phyloP scores from a whole-genome alignment of 192 early-diverging fungal genomes.

The Diversispora eburnea region DNA sequence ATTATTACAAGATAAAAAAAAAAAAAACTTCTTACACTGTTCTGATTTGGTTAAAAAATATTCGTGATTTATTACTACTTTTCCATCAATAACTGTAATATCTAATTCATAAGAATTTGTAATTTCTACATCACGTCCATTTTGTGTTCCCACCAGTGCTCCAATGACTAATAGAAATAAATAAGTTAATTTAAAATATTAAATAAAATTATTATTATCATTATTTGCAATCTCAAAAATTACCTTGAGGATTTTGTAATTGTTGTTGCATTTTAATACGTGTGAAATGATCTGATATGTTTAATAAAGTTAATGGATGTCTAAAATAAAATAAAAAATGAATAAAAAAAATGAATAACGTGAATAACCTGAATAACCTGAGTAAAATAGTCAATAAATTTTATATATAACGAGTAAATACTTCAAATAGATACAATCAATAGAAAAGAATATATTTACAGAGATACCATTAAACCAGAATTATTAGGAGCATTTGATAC shows the following conservation, averaged over 20 bases:
- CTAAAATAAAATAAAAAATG: conserved; percentile 45
- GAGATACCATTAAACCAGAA: conserved; percentile 49
- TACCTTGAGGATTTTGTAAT: conserved; percentile 16
- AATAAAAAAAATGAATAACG: background rate
- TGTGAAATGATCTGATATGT: conserved; percentile 85
- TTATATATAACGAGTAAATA: background rate
- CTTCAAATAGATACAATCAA: background rate
- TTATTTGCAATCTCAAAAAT: background rate
- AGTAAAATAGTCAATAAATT: background rate
- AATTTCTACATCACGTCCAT: conserved; percentile 78
- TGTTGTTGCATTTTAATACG: conserved; percentile 62
- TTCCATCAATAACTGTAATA: conserved; percentile 37
- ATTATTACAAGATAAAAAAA: background rate
- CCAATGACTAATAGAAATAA: conserved; percentile 57
- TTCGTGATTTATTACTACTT: conserved; percentile 51
- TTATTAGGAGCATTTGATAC: conserved; percentile 54
- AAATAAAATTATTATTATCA: background rate
- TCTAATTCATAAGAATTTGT: conserved; percentile 82
- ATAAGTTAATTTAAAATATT: background rate
- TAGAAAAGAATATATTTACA: too few relatives aligned
- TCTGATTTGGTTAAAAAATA: conserved; percentile 74
- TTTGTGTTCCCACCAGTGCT: conserved; percentile 70
- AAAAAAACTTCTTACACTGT: conserved; percentile 57
- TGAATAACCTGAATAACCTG: background rate
- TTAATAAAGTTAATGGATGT: conserved; percentile 83